Evolutionary conservation across 2,329 filamentous ascomycete species (phyloP), one percentile per base, ranked within the genome.

Genomic region (Fusarium sp.): DNA sequence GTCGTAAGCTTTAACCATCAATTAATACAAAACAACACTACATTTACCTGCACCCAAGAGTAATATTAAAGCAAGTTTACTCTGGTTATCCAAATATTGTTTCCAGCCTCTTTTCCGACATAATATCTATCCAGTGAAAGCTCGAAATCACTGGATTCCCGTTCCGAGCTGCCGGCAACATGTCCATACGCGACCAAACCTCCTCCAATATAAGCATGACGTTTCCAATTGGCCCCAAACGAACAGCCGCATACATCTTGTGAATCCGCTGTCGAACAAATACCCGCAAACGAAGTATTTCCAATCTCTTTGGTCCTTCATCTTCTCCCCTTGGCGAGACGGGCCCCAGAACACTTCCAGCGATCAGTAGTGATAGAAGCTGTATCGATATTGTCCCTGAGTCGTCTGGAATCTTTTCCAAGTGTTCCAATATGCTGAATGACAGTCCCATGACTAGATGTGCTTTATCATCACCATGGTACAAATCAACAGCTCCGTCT

Each of bases 121-220:
- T 74, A 6, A 73, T 16, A 30, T 73, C 54, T 37, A 74, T 54
- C 70, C 70, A 74, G 25, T 74, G 70, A 13, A 53, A 37, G 19
- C 37, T n/a, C 13, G 47, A 13, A 3, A 19, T 43, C 28, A 37
- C 40, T 1, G 43, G 6, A 2, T 15, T 35, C 8, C n/a, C 11
- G 8, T n/a, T 28, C 6, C 40, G 11, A 2, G 28, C 28, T 7
- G 10, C 9, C 21, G 9, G 33, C 2, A 50, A 23, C 9, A 52
- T 43, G 23, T 74, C 70, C 70, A 71, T 52, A 2, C 63, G 70
- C 30, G 57, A 43, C 72, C 72, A 74, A 19, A 64, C 67, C 25
- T 74, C 67, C n/a, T 73, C 57, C 3, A 73, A 37, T 21, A 73
- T 54, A 10, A 44, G 12, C 4, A 53, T 33, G 3, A 49, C 57